Evolutionary conservation across 139 green algal species (phyloP).

Genomic region (Prasinococcaceae sp.): DNA sequence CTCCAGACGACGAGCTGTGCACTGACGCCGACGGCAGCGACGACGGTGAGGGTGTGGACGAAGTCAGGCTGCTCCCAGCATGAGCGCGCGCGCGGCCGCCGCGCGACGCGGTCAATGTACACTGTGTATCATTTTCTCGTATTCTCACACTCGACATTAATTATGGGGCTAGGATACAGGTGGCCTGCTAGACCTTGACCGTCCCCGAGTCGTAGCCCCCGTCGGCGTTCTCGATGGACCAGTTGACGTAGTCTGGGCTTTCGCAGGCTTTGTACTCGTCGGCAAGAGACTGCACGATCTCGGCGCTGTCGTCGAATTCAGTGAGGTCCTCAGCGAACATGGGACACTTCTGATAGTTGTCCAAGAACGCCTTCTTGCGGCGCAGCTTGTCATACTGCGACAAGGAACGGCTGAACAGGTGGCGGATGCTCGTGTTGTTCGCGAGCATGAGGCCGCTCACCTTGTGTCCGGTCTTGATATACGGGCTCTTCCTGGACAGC

Average conservation of each 20-base stretch:
- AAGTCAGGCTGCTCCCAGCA: no score
- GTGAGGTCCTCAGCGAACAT: conserved; percentile 39
- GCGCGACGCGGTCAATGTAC: no score
- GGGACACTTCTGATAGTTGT: conserved; percentile 30
- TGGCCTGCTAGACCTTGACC: no score
- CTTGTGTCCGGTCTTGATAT: conserved; percentile 62
- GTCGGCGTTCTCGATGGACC: conserved; percentile 19
- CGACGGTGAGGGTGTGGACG: no score
- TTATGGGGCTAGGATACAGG: no score
- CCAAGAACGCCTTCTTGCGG: conserved; percentile 32
- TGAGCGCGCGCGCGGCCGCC: no score
- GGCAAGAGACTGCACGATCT: conserved; percentile 56
- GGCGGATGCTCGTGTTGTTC: conserved; percentile 93
- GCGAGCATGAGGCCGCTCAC: conserved; percentile 92
- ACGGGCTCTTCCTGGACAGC: conserved; percentile 81
- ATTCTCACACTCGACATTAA: no score
- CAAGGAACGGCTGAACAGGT: conserved; percentile 75
- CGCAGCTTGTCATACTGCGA: conserved; percentile 92
- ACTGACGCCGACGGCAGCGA: no score
- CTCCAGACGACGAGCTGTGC: no score
- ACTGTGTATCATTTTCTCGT: no score
- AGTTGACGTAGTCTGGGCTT: conserved; percentile 61
- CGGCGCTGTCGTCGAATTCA: conserved; percentile 84
- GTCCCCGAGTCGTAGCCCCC: no score
- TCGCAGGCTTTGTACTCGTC: conserved; percentile 82